These are phyloP conservation scores for Penicillium nucicola DNA, from an alignment of 495 filamentous ascomycete species.

Conservation along the genomic window DNA sequence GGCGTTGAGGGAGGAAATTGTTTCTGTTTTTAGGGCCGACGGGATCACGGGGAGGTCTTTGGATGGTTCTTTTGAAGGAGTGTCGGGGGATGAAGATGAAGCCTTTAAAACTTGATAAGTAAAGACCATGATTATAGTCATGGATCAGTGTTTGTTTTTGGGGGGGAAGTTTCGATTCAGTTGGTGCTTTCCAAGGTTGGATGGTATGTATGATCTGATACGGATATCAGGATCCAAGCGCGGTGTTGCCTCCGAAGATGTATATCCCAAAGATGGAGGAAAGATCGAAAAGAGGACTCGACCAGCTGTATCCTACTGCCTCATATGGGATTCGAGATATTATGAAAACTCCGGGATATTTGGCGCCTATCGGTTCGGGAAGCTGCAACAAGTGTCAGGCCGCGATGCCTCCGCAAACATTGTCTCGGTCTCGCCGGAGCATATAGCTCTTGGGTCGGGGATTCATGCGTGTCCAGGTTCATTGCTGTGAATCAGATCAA, in stretches of 20 bases:
- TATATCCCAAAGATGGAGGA: neutral
- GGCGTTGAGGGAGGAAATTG: no score
- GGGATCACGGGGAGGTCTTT: no score
- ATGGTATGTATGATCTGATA: no score
- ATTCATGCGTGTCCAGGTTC: constrained; percentile 43
- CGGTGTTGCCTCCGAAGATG: neutral
- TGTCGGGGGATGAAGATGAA: no score
- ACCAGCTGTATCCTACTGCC: neutral
- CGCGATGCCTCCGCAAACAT: neutral
- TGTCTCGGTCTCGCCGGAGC: constrained; percentile 19
- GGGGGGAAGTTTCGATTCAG: no score
- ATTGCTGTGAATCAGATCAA: constrained; percentile 39
- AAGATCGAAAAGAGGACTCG: neutral
- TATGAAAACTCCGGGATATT: constrained; percentile 1
- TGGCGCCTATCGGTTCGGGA: constrained; percentile 7
- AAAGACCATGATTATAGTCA: no score
- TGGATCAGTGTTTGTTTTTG: no score
- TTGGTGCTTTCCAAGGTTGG: no score
- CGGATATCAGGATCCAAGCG: neutral
- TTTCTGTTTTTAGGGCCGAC: no score
- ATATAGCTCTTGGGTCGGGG: constrained; percentile 36
- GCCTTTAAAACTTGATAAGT: no score
- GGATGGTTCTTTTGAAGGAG: no score
- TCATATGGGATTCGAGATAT: neutral
- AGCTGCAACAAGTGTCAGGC: neutral